Evolutionary conservation across 2,329 filamentous ascomycete genomes (phyloP), one percentile per base, ranked within the genome.

Genomic region (Biscogniauxia mediterranea): DNA sequence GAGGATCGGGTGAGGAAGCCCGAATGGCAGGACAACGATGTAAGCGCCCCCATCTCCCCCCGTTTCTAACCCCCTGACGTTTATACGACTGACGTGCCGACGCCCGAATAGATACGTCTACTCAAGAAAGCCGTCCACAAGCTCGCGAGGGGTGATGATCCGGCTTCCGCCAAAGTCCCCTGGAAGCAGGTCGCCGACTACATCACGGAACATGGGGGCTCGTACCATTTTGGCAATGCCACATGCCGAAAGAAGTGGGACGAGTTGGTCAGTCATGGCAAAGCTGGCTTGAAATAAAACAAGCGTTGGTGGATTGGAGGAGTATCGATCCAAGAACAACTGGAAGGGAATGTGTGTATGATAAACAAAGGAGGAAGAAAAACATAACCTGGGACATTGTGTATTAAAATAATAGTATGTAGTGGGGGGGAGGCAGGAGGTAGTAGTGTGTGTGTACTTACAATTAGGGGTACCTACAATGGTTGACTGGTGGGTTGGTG

Each of bases 1-100:
- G 79, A 82, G 38, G 80, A 85, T 60, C 79, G 90, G 5, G 83
- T 90, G 2, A 80, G 90, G 7, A 87, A 85, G 73, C 89, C 90
- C 0, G 75, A 81, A 60, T 93, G 89, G 89, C 79, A 73, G 0
- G 76, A 79, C 0, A 74, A 77, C 1, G 89, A 93, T 76, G 89
- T 91, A 75, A 81, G 89, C 11, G 81, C 49, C 17, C 19, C 23
- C 20, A 11, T n/a, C 6, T n/a, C 5, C 19, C 25, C 56, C 46
- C 42, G 55, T n/a, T n/a, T n/a, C 55, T 17, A 28, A 5, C 38
- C 13, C 13, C 55, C 52, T 23, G 23, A 17, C 9, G 19, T 13
- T 23, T 52, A 15, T 53, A 58, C 49, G 21, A 21, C 60, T 59
- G 61, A 23, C 15, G 53, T 26, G 4, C 3, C 9, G 21, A 55